Evolutionary conservation across 305 asterid species (phyloP).

Genomic region (Solanum hybrid): DNA sequence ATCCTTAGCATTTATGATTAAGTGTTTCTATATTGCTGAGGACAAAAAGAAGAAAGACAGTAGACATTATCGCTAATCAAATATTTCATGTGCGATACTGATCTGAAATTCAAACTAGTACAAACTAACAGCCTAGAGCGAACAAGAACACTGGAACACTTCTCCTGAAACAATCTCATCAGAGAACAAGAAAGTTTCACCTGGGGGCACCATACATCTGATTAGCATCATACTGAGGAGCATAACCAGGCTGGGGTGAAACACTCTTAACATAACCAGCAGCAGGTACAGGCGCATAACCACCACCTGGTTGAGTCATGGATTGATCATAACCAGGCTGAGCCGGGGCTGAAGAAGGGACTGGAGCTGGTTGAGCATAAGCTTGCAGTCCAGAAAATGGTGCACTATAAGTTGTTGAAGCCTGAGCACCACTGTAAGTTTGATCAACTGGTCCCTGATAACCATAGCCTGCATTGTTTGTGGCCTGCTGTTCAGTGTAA

Average conservation of each 20-base stretch:
- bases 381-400: constrained; percentile 42
- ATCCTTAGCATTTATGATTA: neutral
- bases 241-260: constrained; percentile 53
- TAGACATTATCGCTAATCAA: neutral
- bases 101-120: constrained; percentile 2
- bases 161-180: neutral
- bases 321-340: constrained; percentile 41
- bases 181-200: constrained; percentile 17
- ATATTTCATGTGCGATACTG: neutral
- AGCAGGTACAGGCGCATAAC: constrained; percentile 46
- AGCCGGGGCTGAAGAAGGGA: constrained; percentile 16
- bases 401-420: constrained; percentile 35
- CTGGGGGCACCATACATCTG: constrained; percentile 77
- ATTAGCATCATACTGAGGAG: constrained; percentile 53
- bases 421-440: constrained; percentile 42
- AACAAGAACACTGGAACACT: neutral
- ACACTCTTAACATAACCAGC: constrained; percentile 49
- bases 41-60: neutral
- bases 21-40: neutral
- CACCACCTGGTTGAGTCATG: constrained; percentile 63
- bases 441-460: constrained; percentile 65
- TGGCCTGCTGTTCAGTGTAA: constrained; percentile 59
- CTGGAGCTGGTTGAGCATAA: constrained; percentile 35
- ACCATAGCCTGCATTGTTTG: constrained; percentile 43
- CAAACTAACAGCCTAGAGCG: neutral